phyloP scores from a whole-genome alignment of 768 basidiomycete species.

The Dioszegia aurantiaca region DNA sequence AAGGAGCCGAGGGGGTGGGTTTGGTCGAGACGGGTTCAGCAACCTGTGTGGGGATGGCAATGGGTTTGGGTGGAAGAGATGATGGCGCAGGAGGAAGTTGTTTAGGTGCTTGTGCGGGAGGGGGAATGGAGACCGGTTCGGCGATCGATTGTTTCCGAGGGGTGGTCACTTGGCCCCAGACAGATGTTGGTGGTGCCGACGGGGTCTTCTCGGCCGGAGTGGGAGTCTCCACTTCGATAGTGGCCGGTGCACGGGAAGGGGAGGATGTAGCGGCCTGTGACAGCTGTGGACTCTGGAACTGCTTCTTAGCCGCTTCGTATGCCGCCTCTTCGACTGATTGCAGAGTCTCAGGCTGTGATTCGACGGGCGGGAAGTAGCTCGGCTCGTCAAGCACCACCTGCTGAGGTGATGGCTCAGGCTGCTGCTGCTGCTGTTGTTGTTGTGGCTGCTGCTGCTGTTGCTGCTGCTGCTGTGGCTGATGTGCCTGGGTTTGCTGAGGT shows the following conservation, averaged over 20 bases:
- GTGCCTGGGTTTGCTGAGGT: background rate
- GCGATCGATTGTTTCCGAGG: constrained; percentile 34
- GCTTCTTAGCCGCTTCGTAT: constrained; percentile 13
- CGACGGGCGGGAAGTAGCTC: constrained; percentile 3
- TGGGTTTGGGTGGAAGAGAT: constrained; percentile 35
- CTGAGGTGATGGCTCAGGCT: background rate
- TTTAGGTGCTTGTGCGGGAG: constrained; percentile 56
- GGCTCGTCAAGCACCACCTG: constrained; percentile 11
- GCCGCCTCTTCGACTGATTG: constrained; percentile 11
- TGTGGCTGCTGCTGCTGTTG: background rate
- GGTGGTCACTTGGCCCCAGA: constrained; percentile 34
- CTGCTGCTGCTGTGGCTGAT: background rate
- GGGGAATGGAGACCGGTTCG: constrained; percentile 47
- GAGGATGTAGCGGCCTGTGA: too few relatives aligned
- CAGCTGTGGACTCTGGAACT: constrained; percentile 5
- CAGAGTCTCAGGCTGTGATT: constrained; percentile 8
- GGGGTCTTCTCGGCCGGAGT: constrained; percentile 13
- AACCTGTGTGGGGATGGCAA: constrained; percentile 4
- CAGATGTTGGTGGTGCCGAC: constrained; percentile 29
- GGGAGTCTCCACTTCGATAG: constrained; percentile 11
- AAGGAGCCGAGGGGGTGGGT: constrained; percentile 11
- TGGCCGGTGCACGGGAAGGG: constrained; percentile 30
- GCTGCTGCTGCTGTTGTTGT: background rate
- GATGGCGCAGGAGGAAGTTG: constrained; percentile 31
- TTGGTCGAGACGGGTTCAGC: constrained; percentile 12